phyloP scores from a whole-genome alignment of 164 flowering plant species.

The Chimonanthus salicifolius region DNA sequence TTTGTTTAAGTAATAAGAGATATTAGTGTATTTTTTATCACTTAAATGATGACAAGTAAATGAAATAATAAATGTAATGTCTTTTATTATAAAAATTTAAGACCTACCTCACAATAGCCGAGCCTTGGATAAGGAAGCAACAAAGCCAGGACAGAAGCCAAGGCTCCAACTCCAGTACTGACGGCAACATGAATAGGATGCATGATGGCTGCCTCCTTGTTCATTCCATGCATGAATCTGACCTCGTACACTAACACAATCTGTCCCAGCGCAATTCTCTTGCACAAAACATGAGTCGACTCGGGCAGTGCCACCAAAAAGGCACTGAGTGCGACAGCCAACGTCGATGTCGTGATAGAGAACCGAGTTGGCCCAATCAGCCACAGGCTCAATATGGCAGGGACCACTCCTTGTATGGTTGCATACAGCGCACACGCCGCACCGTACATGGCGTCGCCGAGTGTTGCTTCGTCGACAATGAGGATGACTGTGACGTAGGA shows the following conservation, averaged over 20 bases:
- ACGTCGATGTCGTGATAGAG: constrained; percentile 23
- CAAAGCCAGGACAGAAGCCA: constrained; percentile 61
- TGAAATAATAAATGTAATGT: too few relatives aligned
- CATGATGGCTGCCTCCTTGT: constrained; percentile 33
- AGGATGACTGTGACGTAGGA: constrained; percentile 61
- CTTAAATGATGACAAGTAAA: too few relatives aligned
- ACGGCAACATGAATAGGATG: constrained; percentile 65
- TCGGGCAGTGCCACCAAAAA: constrained; percentile 55
- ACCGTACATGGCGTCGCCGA: constrained; percentile 62
- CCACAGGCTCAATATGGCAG: constrained; percentile 56
- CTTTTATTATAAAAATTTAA: not conserved
- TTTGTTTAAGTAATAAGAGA: too few relatives aligned
- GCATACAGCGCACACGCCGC: constrained; percentile 57
- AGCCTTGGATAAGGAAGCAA: constrained; percentile 63
- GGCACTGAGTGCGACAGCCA: constrained; percentile 43
- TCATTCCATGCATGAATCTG: constrained; percentile 32
- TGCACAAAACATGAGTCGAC: constrained; percentile 41
- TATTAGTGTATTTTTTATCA: too few relatives aligned
- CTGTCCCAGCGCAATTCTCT: constrained; percentile 70
- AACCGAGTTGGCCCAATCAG: constrained; percentile 46
- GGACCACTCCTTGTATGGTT: constrained; percentile 47
- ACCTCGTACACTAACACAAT: constrained; percentile 52
- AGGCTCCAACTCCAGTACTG: constrained; percentile 59
- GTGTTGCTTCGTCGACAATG: constrained; percentile 47
- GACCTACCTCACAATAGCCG: constrained; percentile 51